Base-by-base conservation (phyloP, 257 asterid genomes). In the Handroanthus guayacan region DNA sequence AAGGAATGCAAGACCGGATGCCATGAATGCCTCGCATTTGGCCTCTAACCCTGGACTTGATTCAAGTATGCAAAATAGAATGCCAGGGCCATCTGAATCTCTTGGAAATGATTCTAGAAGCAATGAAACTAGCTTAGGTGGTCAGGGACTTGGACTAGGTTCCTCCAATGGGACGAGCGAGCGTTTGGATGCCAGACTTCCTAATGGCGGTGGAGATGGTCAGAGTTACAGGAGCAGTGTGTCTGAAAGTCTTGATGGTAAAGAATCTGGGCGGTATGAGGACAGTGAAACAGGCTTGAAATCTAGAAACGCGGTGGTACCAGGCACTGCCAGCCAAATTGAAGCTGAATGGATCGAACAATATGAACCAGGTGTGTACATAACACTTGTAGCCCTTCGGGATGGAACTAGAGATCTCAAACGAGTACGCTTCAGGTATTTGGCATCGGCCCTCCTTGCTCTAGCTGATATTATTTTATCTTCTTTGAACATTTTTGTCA, bases 401-500 rank as follows among this genome's bases (percentile, higher is more conserved):
- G 97, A 95, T 83, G 99, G 98, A 69, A 89, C 93, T 14, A 88
- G 96, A 86, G 98, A 92, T 84, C 98, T 92, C 75, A 95, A 92
- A 84, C 97, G 99, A 1, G 97, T 95, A 10, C 98, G 98, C 84
- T 92, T 95, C 97, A 95, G 99, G 98, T 95, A 87, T 39, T 47
- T 57, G 9, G 20, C 20, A 43, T 67, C 72, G 38, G 56, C 60
- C 8, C 41, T 41, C 72, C 70, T 54, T 34, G 16, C 62, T 13
- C 47, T 67, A 51, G 20, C 5, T 50, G 36, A 36, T 56, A 13
- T 36, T 41, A 62, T 25, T 16, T 41, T 41, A 41, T 41, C 45
- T 41, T 41, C 8, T 41, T 4, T 41, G 45, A 44, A 11, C 25
- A 55, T 9, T 44, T 9, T 44, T 44, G 50, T 44, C 12, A 44